These are phyloP conservation scores for Eleusine coracana DNA, from an alignment of 176 grass and related monocot genomes.

Conservation along the genomic window DNA sequence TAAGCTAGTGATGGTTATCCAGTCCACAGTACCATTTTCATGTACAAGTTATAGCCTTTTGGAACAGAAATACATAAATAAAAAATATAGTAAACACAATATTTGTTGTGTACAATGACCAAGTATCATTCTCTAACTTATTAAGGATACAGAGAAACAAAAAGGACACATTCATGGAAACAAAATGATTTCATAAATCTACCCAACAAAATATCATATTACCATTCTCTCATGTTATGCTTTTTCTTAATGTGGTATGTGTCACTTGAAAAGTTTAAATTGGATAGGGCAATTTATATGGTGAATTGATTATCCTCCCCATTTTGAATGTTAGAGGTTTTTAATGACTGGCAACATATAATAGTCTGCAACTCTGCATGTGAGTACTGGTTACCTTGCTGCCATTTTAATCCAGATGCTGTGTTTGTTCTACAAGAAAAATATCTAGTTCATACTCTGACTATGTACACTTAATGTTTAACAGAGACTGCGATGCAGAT, in stretches of 20 bases:
- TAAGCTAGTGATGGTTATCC: neutral
- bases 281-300: neutral
- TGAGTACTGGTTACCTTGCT: neutral
- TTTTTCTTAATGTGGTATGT: neutral
- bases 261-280: neutral
- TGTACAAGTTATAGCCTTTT: neutral
- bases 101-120: no score
- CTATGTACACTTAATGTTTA: constrained; percentile 15
- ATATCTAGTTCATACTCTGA: constrained; percentile 19
- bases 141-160: neutral
- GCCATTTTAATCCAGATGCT: neutral
- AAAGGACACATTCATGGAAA: neutral
- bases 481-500: constrained; percentile 95
- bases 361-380: neutral
- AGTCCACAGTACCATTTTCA: neutral
- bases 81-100: neutral
- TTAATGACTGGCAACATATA: neutral
- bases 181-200: neutral
- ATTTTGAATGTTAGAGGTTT: neutral
- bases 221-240: neutral
- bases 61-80: no score
- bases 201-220: neutral
- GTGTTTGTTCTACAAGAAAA: neutral
- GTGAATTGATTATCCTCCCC: neutral
- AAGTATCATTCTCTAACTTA: neutral